Conservation (phyloP, 2,329 filamentous ascomycete species). For the Colletotrichum noveboracense region DNA sequence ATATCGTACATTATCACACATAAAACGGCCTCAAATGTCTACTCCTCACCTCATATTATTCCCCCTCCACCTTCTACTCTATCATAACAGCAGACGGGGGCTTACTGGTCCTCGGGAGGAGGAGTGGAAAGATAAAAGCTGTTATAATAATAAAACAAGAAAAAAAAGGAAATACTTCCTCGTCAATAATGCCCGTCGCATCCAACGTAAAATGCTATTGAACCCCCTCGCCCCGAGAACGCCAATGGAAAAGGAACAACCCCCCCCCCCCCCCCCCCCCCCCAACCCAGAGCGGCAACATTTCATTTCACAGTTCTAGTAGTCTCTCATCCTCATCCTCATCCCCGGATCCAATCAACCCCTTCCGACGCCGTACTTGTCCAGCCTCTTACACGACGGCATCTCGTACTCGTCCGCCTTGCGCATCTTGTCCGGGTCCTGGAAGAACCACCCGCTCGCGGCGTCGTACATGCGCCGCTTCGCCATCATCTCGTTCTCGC, state of each 20-base stretch:
- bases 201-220: neutral
- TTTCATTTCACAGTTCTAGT: neutral
- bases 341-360: neutral
- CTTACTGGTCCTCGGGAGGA: no score
- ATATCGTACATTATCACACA: neutral
- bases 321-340: neutral
- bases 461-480: constrained; percentile 74
- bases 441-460: constrained; percentile 87
- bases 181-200: neutral
- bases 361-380: constrained; percentile 40
- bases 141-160: neutral
- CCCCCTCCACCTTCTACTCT: neutral
- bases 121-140: neutral
- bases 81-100: neutral
- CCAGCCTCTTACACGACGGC: constrained; percentile 58
- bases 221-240: neutral
- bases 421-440: constrained; percentile 80
- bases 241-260: neutral
- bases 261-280: no score
- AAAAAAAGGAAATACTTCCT: neutral
- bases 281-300: neutral
- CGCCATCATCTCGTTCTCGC: constrained; percentile 73
- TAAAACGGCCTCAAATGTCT: accelerated
- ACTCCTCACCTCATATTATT: neutral
- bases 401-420: constrained; percentile 62